Base-by-base conservation (phyloP, 2,329 filamentous ascomycete species). In the Colletotrichum brevisporum region DNA sequence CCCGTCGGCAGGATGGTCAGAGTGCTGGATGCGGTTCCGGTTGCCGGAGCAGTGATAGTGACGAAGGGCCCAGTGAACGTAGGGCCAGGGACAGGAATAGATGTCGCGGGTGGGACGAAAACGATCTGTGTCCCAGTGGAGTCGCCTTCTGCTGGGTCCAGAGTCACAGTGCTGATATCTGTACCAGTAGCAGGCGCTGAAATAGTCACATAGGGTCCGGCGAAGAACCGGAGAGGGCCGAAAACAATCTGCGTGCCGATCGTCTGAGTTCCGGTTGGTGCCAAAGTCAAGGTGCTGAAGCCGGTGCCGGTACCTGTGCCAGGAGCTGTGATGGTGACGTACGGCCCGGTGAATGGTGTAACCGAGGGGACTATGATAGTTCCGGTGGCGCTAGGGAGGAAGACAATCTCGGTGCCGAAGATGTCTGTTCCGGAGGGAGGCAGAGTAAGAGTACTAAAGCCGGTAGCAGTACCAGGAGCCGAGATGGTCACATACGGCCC, bases 231-330 rank as follows among this genome's bases (percentile, higher is more conserved):
- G 12, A 39, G 6, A 39, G 69, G 69, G 15, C 43, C 57, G n/a
- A 69, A 26, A 45, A 71, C 52, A 18, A 71, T 57, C 8, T 59
- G 55, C 21, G 65, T 68, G 6, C 60, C 69, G n/a, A 48, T 41
- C 10, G 18, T 50, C 15, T 31, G 64, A 12, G 41, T 53, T 8
- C 24, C n/a, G 6, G 12, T 12, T 39, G 69, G 59, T 2, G 47
- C 31, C 2, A 68, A 15, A n/a, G 55, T 62, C 5, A 68, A 52
- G 3, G 62, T 65, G 5, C 31, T 60, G 27, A 47, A 31, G 21
- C n/a, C 45, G 4, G 59, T 56, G 5, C 39, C 61, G 9, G 50
- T 56, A 21, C 50, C 36, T 27, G 50, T 15, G 5, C 6, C 36
- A 39, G 36, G 36, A 39, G 12, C 36, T 6, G 54, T 59, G 5